Percentiles rank a stretch among this genome's conserved stretches.
Evolutionary conservation across 2,329 filamentous ascomycete species (phyloP).

Genomic region (Rhinocladiella similis): DNA sequence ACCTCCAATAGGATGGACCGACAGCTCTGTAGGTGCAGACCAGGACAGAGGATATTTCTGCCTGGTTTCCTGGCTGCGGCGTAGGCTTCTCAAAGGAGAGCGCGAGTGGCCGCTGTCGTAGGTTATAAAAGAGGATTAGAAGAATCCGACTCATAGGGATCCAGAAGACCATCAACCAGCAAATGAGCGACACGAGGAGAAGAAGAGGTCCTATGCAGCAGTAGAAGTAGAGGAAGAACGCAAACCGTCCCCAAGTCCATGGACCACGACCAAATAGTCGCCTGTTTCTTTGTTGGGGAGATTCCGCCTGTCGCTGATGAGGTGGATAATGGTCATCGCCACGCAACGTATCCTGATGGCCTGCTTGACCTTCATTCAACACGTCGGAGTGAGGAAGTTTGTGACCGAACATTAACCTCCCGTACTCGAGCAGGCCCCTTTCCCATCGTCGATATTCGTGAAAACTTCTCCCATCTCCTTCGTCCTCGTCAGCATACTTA

Average conservation of each 20-base stretch:
- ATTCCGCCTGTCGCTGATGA: slow-evolving; percentile 48
- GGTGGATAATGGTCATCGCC: no score
- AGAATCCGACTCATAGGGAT: slow-evolving; percentile 99
- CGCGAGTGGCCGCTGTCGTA: slow-evolving; percentile 90
- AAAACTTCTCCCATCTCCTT: slow-evolving; percentile 93
- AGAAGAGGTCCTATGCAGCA: slow-evolving; percentile 83
- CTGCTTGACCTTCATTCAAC: no score
- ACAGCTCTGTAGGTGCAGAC: slow-evolving; percentile 96
- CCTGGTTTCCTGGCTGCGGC: no score
- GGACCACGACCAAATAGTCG: slow-evolving; percentile 90
- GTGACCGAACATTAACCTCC: slow-evolving; percentile 92
- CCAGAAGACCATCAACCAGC: slow-evolving; percentile 95
- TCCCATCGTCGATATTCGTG: slow-evolving; percentile 99
- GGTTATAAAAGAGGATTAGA: slow-evolving; percentile 82
- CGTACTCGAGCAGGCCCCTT: slow-evolving; percentile 93
- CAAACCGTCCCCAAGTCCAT: slow-evolving; percentile 90
- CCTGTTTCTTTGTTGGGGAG: slow-evolving; percentile 66
- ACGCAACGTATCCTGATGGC: no score
- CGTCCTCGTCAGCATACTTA: slow-evolving; percentile 88
- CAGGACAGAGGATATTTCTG: slow-evolving; percentile 82
- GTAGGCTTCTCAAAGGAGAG: slow-evolving; percentile 95
- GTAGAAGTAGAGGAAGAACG: slow-evolving; percentile 97
- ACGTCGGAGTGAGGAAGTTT: no score
- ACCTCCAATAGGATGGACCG: no score
- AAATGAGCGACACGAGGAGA: slow-evolving; percentile 80